A percentile compares a stretch with the other conserved stretches of the same genome.
Evolutionary conservation across 257 asterid genomes (phyloP).

Genomic region (Nicotiana paniculata): DNA sequence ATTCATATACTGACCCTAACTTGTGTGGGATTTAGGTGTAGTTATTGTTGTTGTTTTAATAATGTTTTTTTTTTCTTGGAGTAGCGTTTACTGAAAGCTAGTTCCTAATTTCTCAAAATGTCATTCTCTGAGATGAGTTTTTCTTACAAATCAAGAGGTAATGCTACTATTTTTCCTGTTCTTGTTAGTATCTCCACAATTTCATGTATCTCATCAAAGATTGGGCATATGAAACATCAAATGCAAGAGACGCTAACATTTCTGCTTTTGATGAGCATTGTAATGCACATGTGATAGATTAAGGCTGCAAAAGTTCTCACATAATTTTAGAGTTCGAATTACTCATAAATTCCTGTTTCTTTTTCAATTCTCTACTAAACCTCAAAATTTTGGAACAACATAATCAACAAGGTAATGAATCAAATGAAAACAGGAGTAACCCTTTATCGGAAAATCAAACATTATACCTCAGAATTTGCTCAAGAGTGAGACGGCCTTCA

Average conservation of each 20-base stretch:
- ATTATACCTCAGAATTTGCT: slow-evolving; percentile 87
- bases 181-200: not conserved
- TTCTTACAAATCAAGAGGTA: no score
- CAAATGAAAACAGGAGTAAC: not conserved
- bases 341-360: not conserved
- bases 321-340: not conserved
- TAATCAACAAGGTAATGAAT: not conserved
- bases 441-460: not conserved
- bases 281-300: not conserved
- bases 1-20: no score
- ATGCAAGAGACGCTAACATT: not conserved
- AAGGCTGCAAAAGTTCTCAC: not conserved
- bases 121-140: no score
- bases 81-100: no score
- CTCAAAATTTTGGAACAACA: not conserved
- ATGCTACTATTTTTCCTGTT: not conserved
- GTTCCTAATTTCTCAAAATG: no score
- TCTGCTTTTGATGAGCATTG: not conserved
- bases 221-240: not conserved
- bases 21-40: no score
- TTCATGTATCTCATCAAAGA: not conserved
- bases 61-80: no score
- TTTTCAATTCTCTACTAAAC: not conserved
- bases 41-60: no score
- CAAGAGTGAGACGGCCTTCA: slow-evolving; percentile 90